A percentile compares a stretch with the other conserved stretches of the same genome.
phyloP scores from a whole-genome alignment of 441 rosid genomes.

The Biscutella laevigata region DNA sequence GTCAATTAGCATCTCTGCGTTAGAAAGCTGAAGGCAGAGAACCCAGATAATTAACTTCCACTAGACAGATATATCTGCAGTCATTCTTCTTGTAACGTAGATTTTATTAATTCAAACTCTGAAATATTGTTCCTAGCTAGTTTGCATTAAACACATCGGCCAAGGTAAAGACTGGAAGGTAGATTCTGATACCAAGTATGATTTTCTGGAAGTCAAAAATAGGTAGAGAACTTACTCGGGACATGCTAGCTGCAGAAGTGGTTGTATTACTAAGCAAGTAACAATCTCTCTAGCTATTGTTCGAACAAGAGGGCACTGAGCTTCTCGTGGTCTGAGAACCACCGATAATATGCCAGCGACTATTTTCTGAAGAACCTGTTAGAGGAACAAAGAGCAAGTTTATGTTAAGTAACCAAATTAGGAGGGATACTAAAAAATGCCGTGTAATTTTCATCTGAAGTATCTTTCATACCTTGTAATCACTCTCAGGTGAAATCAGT shows the following conservation, averaged over 20 bases:
- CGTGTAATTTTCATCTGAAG: conserved; percentile 20
- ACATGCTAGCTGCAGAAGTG: conserved; percentile 72
- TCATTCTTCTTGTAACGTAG: background rate
- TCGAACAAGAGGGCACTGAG: conserved; percentile 80
- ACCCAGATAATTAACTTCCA: background rate
- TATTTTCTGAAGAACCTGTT: conserved; percentile 73
- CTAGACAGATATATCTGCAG: background rate
- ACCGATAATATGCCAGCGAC: conserved; percentile 76
- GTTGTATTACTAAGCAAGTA: conserved; percentile 91
- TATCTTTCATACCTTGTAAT: conserved; percentile 89
- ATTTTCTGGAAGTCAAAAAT: conserved; percentile 2
- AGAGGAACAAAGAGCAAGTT: background rate
- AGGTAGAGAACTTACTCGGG: conserved; percentile 56
- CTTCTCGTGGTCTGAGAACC: conserved; percentile 81
- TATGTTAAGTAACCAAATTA: conserved; percentile 13
- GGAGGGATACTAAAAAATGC: conserved; percentile 11
- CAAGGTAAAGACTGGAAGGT: conserved; percentile 4
- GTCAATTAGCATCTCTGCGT: conserved; percentile 6
- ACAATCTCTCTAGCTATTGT: conserved; percentile 89
- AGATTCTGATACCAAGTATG: background rate
- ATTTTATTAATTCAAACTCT: background rate
- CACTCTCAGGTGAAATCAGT: conserved; percentile 79
- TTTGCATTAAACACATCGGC: background rate
- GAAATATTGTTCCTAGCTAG: conserved; percentile 1
- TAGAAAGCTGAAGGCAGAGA: background rate